Evolutionary conservation across 805 yeast species (phyloP), one percentile per base, ranked within the genome.

Genomic region (Cyberlindnera meyerae): DNA sequence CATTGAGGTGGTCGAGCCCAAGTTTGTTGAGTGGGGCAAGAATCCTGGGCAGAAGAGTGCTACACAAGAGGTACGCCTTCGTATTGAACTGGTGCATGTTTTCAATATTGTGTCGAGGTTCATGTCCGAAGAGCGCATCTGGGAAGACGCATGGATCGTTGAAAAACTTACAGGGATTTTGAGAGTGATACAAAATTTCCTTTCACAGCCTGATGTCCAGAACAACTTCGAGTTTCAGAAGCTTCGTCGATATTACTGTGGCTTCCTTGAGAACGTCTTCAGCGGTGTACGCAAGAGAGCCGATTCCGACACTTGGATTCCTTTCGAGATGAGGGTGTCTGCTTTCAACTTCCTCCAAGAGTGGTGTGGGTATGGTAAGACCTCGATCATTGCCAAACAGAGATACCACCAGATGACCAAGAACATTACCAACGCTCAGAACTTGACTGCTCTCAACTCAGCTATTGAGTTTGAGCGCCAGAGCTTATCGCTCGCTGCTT

Each of bases 331-430:
- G 3, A 67, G 96, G 36, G 77, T 83, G 21, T 82, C 85, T 3
- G 83, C 94, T 43, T 89, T 87, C 62, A 75, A 79, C 31, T 82
- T 75, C 51, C 64, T 93, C 39, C 89, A 84, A 47, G 95, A 86
- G 55, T 93, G 99, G 99, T 88, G 96, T 57, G 95, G 95, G 0
- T 77, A 76, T 58, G 97, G 97, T 3, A 79, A 75, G 35, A 66
- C 77, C 17, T 70, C 75, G 8, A 54, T 66, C 1, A 52, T 79
- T 2, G 74, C 87, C 3, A 77, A 76, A 21, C 82, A 81, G 28
- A 66, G 96, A 30, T 87, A 87, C 45, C 55, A 63, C 5, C 48
- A 60, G 1, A 80, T 80, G 77, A 67, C 76, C 13, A 65, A 64
- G 28, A 65, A 60, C 64, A 36, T 67, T 14, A 54, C 51, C 3